Base-by-base conservation (phyloP, 192 early-diverging fungal species). In the Coemansia biformis region DNA sequence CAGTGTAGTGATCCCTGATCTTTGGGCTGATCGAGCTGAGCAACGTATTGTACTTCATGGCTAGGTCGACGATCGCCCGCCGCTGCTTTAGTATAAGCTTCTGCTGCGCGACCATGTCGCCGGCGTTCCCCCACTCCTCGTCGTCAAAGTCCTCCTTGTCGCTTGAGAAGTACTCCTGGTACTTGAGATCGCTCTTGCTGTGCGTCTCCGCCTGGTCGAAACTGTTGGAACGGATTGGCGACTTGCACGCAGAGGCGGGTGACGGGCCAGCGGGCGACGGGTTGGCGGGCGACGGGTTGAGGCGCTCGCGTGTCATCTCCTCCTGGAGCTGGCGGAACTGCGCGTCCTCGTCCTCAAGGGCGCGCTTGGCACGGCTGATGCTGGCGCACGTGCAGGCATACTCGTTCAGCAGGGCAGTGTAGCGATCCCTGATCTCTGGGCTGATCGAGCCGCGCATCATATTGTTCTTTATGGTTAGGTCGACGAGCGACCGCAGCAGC, bases 41-140 rank as follows among this genome's bases (percentile, higher is more conserved):
- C 23, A 73, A 35, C 49, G 61, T 56, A 36, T 57, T 60, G 57
- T 36, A 61, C 29, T 54, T 48, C 53, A 65, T 33, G 38, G 57
- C 60, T 16, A 73, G 48, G 37, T 73, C 69, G 24, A 59, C 65
- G 24, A 73, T 73, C 21, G 42, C n/a, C 19, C 69, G 56, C 49
- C 65, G 69, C 58, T 73, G 69, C 46, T 73, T 65, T 48, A 65
- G 58, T 23, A 73, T 73, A 13, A 73, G 69, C 49, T 48, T 64
- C 19, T 73, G 62, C 57, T 73, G 69, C 30, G 69, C 34, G 15
- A 65, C 62, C 69, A 73, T 48, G 41, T 73, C 62, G 43, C 68
- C 68, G 44, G 39, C 43, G 23, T 61, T 57, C 13, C 44, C 57
- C 12, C 38, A 31, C 14, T 46, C 62, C 35, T 73, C 57, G 45